These are phyloP conservation scores for Diaporthe citrichinensis DNA, from an alignment of 2,329 filamentous ascomycete species.

Conservation along the genomic window DNA sequence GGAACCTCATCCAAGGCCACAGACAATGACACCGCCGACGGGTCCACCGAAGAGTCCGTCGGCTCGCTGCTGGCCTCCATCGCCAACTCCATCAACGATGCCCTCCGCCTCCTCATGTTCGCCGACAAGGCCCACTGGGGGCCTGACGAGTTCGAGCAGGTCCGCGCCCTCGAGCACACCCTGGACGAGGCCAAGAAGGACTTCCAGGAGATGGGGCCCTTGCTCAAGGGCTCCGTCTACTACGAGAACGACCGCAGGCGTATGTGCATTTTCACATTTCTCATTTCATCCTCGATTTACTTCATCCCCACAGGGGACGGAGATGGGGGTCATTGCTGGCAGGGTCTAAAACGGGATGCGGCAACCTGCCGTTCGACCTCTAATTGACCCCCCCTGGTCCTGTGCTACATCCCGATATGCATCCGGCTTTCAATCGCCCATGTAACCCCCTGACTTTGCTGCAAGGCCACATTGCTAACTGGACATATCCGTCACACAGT, in stretches of 20 bases:
- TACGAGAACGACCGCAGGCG: slow-evolving; percentile 70
- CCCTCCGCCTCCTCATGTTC: slow-evolving; percentile 67
- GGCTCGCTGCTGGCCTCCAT: slow-evolving; percentile 71
- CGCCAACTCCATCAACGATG: slow-evolving; percentile 67
- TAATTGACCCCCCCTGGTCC: neutral
- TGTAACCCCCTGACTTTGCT: slow-evolving; percentile 1
- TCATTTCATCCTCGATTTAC: neutral
- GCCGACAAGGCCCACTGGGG: slow-evolving; percentile 73
- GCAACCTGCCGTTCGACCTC: neutral
- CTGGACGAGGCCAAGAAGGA: slow-evolving; percentile 73
- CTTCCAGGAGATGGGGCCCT: slow-evolving; percentile 69
- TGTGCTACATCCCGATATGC: slow-evolving; percentile 34
- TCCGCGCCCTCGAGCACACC: slow-evolving; percentile 66
- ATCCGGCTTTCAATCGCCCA: neutral
- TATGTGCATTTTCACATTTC: slow-evolving; percentile 51
- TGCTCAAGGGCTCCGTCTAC: slow-evolving; percentile 70
- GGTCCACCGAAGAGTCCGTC: slow-evolving; percentile 60
- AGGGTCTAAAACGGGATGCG: neutral
- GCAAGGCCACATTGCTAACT: slow-evolving; percentile 7
- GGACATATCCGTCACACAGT: slow-evolving; percentile 51
- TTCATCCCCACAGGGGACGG: neutral
- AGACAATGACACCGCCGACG: slow-evolving; percentile 30
- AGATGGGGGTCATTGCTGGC: neutral
- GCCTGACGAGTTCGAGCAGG: slow-evolving; percentile 71
- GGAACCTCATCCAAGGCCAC: slow-evolving; percentile 29